Percentiles rank a stretch among this genome's conserved stretches.
Evolutionary conservation across 225 moss, liverwort and hornwort genomes (phyloP).

Genomic region (Straminergon stramineum): DNA sequence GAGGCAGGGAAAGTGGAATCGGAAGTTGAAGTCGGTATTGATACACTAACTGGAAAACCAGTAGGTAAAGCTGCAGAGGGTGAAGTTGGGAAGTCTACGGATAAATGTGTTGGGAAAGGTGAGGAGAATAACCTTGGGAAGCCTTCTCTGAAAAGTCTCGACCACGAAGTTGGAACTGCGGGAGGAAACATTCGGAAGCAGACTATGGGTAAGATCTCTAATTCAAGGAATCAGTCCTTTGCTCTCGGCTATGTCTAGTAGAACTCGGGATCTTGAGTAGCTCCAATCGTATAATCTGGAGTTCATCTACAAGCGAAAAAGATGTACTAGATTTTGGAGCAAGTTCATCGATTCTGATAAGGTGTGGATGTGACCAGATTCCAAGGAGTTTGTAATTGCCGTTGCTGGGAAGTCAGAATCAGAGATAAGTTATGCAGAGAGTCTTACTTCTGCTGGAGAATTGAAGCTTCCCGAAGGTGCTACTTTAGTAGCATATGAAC

Average conservation of each 20-base stretch:
- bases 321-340: background rate
- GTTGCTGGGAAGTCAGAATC: slow-evolving; percentile 45
- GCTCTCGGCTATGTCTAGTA: background rate
- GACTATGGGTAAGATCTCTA: background rate
- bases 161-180: background rate
- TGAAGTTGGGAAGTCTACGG: background rate
- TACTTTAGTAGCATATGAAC: slow-evolving; percentile 20
- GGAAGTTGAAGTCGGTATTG: background rate
- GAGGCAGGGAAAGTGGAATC: background rate
- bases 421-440: slow-evolving; percentile 22
- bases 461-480: slow-evolving; percentile 64
- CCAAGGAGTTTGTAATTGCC: slow-evolving; percentile 29
- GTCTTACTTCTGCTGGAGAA: slow-evolving; percentile 20
- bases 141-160: background rate
- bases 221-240: background rate
- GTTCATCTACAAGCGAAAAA: background rate
- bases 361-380: slow-evolving; percentile 18
- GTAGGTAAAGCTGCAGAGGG: background rate
- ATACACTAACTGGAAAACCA: background rate
- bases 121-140: background rate
- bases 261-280: background rate
- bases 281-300: background rate
- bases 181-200: background rate
- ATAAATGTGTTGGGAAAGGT: background rate
- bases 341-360: background rate